Percentiles rank a stretch among this genome's conserved stretches.
These are phyloP conservation scores for Sarocladiaceae sp. DNA, from an alignment of 2,329 filamentous ascomycete genomes.

Conservation along the genomic window DNA sequence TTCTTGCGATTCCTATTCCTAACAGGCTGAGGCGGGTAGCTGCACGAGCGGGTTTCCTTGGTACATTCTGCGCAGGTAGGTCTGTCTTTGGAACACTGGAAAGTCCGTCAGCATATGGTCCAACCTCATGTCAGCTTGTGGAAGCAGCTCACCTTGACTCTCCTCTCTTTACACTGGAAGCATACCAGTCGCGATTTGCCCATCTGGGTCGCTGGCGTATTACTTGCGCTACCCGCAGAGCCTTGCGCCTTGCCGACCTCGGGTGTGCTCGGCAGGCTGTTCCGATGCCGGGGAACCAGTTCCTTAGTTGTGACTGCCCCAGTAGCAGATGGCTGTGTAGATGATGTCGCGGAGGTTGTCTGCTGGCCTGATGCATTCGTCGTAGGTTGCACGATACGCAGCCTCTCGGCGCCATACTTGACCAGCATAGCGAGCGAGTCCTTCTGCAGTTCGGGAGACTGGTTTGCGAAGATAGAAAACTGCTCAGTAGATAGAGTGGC, in stretches of 20 bases:
- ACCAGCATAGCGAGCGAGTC: constrained; percentile 51
- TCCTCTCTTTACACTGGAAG: constrained; percentile 26
- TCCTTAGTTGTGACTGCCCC: constrained; percentile 25
- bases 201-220: constrained; percentile 14
- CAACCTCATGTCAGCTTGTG: neutral
- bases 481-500: constrained; percentile 47
- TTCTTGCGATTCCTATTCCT: constrained; percentile 19
- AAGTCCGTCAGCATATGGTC: neutral
- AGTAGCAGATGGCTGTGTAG: constrained; percentile 16
- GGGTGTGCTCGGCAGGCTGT: constrained; percentile 11
- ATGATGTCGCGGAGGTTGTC: constrained; percentile 17
- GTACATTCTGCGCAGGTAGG: constrained; percentile 34
- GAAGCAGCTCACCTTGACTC: constrained; percentile 28
- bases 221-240: constrained; percentile 6
- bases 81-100: constrained; percentile 33
- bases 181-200: constrained; percentile 29
- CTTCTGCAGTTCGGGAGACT: constrained; percentile 47
- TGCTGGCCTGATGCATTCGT: constrained; percentile 24
- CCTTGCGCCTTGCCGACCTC: constrained; percentile 2
- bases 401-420: constrained; percentile 49
- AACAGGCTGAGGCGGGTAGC: constrained; percentile 28
- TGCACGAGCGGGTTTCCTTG: constrained; percentile 24
- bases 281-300: constrained; percentile 20
- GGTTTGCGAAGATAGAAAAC: constrained; percentile 54
- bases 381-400: constrained; percentile 50